Base-by-base conservation (phyloP, 148 eudicot species). In the Amaranthus palmeri region DNA sequence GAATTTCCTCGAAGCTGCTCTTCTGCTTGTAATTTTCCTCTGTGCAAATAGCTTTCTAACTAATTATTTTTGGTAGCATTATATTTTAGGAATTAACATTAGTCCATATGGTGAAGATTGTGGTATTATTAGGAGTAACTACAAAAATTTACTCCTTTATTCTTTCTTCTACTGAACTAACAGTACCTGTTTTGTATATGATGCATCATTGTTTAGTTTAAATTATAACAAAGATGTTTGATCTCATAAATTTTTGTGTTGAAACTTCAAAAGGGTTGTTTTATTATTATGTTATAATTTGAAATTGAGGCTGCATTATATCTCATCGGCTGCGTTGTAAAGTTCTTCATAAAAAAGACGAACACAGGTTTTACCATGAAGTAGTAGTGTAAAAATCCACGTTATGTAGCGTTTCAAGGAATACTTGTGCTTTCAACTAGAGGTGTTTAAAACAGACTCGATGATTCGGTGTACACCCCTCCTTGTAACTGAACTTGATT, bases 11-110 rank as follows among this genome's bases (percentile, higher is more conserved):
- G 1, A 64, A 72, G 59, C 70, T 64, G 70, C 65, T 48, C 67
- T 11, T 65, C 75, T 48, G 43, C 56, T 53, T 71, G 75, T 66
- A 42, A 50, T 18, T 25, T 25, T 53, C 15, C 59, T 74, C 18
- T 54, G 57, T 61, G 64, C 63, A 51, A 67, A 68, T 69, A 61
- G 68, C 56, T 67, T 57, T 53, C 51, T 36, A 52, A 68, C 50
- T 41, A 74, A 10, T 47, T 40, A 56, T 40, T 68, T 40, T 8
- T 6, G 12, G 7, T 63, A 7, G 58, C 69, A 52, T 18, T 44
- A 9, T 43, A 3, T 15, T 49, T 41, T 54, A 12, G 59, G 11
- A 47, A 40, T 68, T 68, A 41, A 49, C 57, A 8, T 40, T 51
- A 54, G 47, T 68, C 17, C 18, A n/a, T 68, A 10, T 68, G 17